Conservation (phyloP, 2,329 filamentous ascomycete genomes). For the Bertia moriformis region DNA sequence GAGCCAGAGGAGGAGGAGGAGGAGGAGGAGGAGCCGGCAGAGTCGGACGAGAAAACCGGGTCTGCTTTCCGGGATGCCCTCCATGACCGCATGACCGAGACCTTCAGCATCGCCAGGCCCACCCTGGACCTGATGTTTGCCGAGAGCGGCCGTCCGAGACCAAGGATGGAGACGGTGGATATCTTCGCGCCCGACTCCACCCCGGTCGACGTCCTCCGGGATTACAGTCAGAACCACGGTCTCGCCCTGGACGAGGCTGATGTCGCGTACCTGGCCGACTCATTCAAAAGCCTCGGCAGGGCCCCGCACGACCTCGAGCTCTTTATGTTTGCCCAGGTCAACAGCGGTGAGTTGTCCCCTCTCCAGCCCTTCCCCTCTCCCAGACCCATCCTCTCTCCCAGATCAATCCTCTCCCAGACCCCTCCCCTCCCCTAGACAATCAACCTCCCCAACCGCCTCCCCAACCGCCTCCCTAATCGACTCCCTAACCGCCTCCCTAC, state of each 20-base stretch:
- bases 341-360: slow-evolving; percentile 79
- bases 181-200: slow-evolving; percentile 51
- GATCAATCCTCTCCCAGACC: not conserved
- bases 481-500: no score
- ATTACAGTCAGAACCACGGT: slow-evolving; percentile 72
- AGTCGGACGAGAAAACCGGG: no score
- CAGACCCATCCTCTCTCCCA: not conserved
- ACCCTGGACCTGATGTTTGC: slow-evolving; percentile 67
- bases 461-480: no score
- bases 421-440: slow-evolving; percentile 37
- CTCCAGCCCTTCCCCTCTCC: slow-evolving; percentile 4
- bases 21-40: slow-evolving; percentile 31
- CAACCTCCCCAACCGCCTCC: slow-evolving; percentile 65
- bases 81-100: slow-evolving; percentile 93
- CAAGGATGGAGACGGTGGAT: slow-evolving; percentile 64
- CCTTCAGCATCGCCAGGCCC: slow-evolving; percentile 51
- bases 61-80: slow-evolving; percentile 52
- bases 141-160: slow-evolving; percentile 44
- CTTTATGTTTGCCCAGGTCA: slow-evolving; percentile 99
- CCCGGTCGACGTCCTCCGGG: slow-evolving; percentile 59
- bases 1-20: slow-evolving; percentile 26
- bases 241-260: slow-evolving; percentile 77
- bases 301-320: slow-evolving; percentile 80
- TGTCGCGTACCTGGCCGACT: slow-evolving; percentile 81
- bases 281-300: slow-evolving; percentile 53